Percentiles rank a stretch among this genome's conserved stretches.
Evolutionary conservation across 306 rosid species (phyloP).

Genomic region (Corylus avellana): DNA sequence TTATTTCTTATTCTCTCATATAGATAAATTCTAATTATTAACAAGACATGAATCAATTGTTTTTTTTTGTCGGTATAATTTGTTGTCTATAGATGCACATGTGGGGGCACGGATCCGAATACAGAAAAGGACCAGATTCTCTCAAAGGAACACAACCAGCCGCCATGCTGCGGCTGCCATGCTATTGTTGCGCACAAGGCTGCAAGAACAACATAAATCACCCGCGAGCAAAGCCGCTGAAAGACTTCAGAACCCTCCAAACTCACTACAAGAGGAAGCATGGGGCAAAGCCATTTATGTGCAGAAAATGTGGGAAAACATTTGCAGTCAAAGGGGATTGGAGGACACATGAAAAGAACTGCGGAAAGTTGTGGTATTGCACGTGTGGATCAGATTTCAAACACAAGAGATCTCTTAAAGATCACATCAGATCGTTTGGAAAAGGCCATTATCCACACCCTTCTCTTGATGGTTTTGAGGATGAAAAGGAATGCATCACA

Average conservation of each 20-base stretch:
- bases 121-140: constrained; percentile 86
- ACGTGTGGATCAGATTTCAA: constrained; percentile 93
- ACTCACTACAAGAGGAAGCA: constrained; percentile 97
- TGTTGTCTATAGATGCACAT: constrained; percentile 74
- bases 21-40: too few species aligned
- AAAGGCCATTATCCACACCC: constrained; percentile 62
- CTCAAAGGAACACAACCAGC: constrained; percentile 91
- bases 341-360: constrained; percentile 97
- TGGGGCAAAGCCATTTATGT: constrained; percentile 77
- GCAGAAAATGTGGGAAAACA: constrained; percentile 81
- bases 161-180: constrained; percentile 91
- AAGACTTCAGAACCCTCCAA: constrained; percentile 93
- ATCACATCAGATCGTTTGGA: constrained; percentile 83
- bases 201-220: constrained; percentile 98
- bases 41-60: background rate
- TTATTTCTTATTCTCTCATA: background rate
- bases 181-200: constrained; percentile 89
- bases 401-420: constrained; percentile 92
- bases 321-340: constrained; percentile 96
- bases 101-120: constrained; percentile 99
- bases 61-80: background rate
- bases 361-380: constrained; percentile 96
- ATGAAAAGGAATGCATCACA: constrained; percentile 68
- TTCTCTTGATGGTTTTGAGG: constrained; percentile 54
- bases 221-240: constrained; percentile 87